Evolutionary conservation across 768 basidiomycete genomes (phyloP), one percentile per base, ranked within the genome.

Genomic region (Psilocybe sp.): DNA sequence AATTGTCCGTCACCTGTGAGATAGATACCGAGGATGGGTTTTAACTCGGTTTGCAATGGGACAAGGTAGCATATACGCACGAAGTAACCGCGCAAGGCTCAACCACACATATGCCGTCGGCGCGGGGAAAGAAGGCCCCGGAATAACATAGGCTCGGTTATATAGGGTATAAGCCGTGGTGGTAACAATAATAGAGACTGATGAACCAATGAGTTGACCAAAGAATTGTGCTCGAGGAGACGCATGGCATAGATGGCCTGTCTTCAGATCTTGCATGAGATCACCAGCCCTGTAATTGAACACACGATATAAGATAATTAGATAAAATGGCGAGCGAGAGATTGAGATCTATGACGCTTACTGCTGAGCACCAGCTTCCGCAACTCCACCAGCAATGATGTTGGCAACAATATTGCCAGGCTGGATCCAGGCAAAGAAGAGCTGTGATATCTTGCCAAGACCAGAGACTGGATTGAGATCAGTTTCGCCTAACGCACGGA

Each of bases 221-320:
- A 85, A 95, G 65, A 98, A 97, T 62, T 96, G 96, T 2, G 92
- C 92, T 59, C 92, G 77, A 41, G 96, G 96, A 18, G 93, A 95
- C 8, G 94, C 94, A 55, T 78, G 80, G 47, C 92, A 80, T n/a
- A 98, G 73, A 66, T 97, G 92, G 0, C 96, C 96, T 2, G 96
- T 97, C 71, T 98, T 98, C 51, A 98, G 73, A 68, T 98, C 96
- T 71, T 98, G 96, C 96, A 98, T 98, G 8, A 98, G 81, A 64
- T 98, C 96, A 13, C 94, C 96, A 6, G 95, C 93, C 66, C 91
- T 94, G 55, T 28, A 33, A 7, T 37, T 18, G 23, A 35, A 23
- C 43, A 8, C 32, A 34, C 11, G 4, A n/a, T 10, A 5, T 9
- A 8, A 8, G 11, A 45, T 28, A 10, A 44, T 49, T 35, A 51